These are phyloP conservation scores for Cadophora sp. DNA, from an alignment of 2,329 filamentous ascomycete species.

Conservation along the genomic window DNA sequence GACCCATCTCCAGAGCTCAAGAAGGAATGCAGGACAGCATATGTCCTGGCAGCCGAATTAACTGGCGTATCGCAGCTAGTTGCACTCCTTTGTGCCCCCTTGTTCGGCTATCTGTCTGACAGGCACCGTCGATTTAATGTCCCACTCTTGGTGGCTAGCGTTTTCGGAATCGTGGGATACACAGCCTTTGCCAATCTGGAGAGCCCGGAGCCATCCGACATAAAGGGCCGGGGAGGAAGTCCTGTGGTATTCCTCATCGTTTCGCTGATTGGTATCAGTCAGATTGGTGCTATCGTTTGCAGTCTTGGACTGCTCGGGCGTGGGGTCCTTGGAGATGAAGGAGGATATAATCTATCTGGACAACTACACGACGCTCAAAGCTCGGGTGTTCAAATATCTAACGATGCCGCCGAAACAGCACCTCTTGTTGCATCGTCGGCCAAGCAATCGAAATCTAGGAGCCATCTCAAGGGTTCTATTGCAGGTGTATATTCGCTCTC, in stretches of 20 bases:
- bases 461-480: constrained; percentile 83
- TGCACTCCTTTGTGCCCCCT: constrained; percentile 82
- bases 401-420: constrained; percentile 34
- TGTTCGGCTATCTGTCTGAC: constrained; percentile 87
- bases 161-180: constrained; percentile 81
- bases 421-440: constrained; percentile 42
- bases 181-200: constrained; percentile 74
- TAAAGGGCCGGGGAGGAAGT: constrained; percentile 70
- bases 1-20: constrained; percentile 78
- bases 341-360: constrained; percentile 43
- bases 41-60: constrained; percentile 84
- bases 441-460: constrained; percentile 37
- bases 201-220: constrained; percentile 75
- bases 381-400: constrained; percentile 1
- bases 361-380: constrained; percentile 37
- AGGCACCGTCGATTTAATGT: constrained; percentile 70
- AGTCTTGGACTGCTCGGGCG: constrained; percentile 87
- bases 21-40: constrained; percentile 83
- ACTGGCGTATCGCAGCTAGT: constrained; percentile 89
- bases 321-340: constrained; percentile 68
- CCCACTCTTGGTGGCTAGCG: constrained; percentile 75
- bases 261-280: constrained; percentile 83
- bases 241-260: constrained; percentile 77
- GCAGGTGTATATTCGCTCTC: constrained; percentile 93
- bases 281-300: constrained; percentile 96